Evolutionary conservation across 108 stramenopile genomes (phyloP).

Genomic region (Chaetoceros muelleri): DNA sequence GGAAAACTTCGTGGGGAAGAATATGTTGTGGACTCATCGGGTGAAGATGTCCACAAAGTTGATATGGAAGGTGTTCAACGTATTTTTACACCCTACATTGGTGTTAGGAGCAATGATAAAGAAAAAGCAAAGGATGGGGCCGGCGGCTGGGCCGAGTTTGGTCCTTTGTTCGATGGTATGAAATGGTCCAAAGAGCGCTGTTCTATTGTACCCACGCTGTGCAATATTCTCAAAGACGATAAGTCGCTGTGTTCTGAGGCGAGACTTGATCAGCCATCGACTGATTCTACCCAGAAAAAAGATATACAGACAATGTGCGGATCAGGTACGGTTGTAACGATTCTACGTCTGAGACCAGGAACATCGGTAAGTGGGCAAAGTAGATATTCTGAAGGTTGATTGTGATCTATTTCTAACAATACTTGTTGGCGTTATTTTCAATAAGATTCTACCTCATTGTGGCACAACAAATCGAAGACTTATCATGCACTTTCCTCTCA

Average conservation of each 20-base stretch:
- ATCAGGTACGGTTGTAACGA: conserved; percentile 1
- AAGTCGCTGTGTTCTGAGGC: neutral
- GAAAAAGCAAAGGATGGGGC: neutral
- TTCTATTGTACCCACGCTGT: conserved; percentile 3
- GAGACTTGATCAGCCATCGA: no score
- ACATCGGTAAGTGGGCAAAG: no score
- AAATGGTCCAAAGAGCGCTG: conserved; percentile 4
- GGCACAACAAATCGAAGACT: conserved; percentile 7
- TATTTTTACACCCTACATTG: neutral
- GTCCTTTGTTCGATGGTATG: conserved; percentile 7
- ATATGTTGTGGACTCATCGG: neutral
- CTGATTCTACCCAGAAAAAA: no score
- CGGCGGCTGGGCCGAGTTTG: conserved; percentile 8
- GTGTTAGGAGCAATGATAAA: neutral
- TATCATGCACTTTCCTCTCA: conserved; percentile 4
- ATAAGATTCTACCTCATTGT: conserved; percentile 12
- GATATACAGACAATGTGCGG: neutral
- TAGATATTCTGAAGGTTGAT: no score
- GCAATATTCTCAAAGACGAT: conserved; percentile 1
- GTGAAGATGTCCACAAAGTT: neutral
- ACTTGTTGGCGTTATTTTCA: no score
- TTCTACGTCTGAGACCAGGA: conserved; percentile 10
- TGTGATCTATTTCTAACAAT: no score
- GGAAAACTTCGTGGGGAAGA: neutral
- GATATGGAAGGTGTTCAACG: neutral